Evolutionary conservation across 768 basidiomycete genomes (phyloP).

Genomic region (Trametes gibbosa): DNA sequence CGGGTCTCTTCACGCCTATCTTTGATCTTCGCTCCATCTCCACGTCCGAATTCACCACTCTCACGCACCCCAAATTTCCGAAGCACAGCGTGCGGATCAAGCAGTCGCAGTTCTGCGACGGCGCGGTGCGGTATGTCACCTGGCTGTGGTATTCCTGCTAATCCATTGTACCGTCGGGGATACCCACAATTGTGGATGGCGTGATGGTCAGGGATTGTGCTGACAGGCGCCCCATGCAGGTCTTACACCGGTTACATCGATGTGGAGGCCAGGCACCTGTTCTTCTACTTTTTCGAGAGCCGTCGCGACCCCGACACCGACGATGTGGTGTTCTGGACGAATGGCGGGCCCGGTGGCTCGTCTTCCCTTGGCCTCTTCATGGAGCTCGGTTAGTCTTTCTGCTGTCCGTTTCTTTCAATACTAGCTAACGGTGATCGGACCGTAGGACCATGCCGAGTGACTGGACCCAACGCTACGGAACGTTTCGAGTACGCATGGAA

Average conservation of each 20-base stretch:
- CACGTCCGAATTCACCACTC: constrained; percentile 33
- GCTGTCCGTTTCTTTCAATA: constrained; percentile 22
- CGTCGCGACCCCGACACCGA: constrained; percentile 33
- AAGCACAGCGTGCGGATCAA: constrained; percentile 43
- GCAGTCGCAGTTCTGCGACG: constrained; percentile 41
- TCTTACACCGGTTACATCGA: constrained; percentile 76
- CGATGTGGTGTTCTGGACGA: constrained; percentile 36
- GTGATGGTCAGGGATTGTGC: constrained; percentile 27
- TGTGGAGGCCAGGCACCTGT: constrained; percentile 49
- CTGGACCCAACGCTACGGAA: constrained; percentile 45
- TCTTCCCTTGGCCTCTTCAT: constrained; percentile 38
- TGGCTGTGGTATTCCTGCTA: neutral
- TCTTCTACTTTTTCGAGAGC: constrained; percentile 50
- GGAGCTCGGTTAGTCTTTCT: constrained; percentile 45
- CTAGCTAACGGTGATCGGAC: constrained; percentile 16
- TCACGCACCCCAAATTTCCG: constrained; percentile 45
- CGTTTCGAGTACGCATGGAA: constrained; percentile 68
- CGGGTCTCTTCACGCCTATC: constrained; percentile 14
- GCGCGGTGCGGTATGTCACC: constrained; percentile 29
- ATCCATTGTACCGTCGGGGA: neutral
- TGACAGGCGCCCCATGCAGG: constrained; percentile 49
- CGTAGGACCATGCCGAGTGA: constrained; percentile 67
- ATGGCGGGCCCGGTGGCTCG: constrained; percentile 33
- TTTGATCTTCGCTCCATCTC: constrained; percentile 6
- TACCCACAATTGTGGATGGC: constrained; percentile 1